These are phyloP conservation scores for Sporisorium scitamineum DNA, from an alignment of 1,284 basidiomycete species.

Conservation along the genomic window DNA sequence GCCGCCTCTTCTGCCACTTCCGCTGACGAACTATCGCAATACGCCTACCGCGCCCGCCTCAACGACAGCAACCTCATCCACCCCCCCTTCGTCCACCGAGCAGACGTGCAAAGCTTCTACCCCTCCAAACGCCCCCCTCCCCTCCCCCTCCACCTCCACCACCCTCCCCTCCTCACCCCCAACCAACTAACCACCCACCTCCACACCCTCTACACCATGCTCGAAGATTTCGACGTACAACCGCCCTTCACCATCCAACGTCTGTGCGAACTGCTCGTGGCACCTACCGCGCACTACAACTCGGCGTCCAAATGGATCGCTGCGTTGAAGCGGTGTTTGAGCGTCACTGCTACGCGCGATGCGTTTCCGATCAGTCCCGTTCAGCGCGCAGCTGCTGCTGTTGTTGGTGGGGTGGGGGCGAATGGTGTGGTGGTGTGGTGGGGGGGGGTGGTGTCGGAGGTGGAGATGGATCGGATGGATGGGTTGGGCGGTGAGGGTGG, in stretches of 20 bases:
- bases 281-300: conserved; percentile 34
- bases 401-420: not conserved
- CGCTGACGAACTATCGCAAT: not conserved
- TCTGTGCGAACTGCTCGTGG: conserved; percentile 42
- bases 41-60: not conserved
- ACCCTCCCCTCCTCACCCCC: conserved; percentile 4
- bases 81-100: conserved; percentile 15
- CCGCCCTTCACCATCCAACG: conserved; percentile 62
- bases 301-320: conserved; percentile 33
- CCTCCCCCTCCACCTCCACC: not conserved
- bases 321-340: conserved; percentile 39
- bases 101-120: conserved; percentile 37
- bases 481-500: conserved; percentile 16
- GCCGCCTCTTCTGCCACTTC: not conserved
- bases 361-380: conserved; percentile 48
- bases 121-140: conserved; percentile 21
- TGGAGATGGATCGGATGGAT: conserved; percentile 41
- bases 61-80: not conserved
- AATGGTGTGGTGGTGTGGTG: conserved; percentile 11
- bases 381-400: too few species aligned
- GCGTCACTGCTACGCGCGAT: conserved; percentile 52
- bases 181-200: not conserved
- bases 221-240: conserved; percentile 55
- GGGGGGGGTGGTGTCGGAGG: conserved; percentile 9
- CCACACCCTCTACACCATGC: conserved; percentile 20